Percentiles rank a stretch among this genome's conserved stretches.
Conservation (phyloP, 257 asterid genomes). For the Ophiorrhiza pumila region DNA sequence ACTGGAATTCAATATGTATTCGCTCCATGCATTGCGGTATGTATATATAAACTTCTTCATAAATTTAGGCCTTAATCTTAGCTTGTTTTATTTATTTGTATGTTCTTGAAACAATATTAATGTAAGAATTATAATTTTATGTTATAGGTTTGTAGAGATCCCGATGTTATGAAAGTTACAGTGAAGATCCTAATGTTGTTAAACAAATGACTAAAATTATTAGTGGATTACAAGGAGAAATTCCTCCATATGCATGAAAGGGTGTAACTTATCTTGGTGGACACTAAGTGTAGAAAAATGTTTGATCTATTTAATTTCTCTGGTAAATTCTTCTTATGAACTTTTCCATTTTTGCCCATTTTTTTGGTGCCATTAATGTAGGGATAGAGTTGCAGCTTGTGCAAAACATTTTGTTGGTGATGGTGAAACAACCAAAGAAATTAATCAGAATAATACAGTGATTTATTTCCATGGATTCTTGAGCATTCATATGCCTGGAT, state of each 20-base stretch:
- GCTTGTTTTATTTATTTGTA: no score
- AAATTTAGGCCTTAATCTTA: no score
- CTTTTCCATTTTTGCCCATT: no score
- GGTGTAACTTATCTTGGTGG: conserved; percentile 51
- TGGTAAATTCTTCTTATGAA: no score
- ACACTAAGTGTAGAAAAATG: conserved; percentile 30
- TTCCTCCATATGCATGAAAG: conserved; percentile 27
- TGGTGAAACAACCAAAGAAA: conserved; percentile 33
- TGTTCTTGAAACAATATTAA: no score
- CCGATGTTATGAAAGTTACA: conserved; percentile 61
- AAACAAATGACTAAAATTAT: conserved; percentile 50
- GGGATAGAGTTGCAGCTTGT: conserved; percentile 35
- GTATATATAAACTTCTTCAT: no score
- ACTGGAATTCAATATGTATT: conserved; percentile 41
- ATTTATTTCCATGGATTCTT: conserved; percentile 25
- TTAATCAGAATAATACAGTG: conserved; percentile 29
- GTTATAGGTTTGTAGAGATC: conserved; percentile 40
- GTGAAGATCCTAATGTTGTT: conserved; percentile 51
- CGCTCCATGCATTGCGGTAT: conserved; percentile 44
- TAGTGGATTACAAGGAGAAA: conserved; percentile 52
- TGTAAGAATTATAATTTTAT: no score
- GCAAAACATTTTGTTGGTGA: conserved; percentile 42
- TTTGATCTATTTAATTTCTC: not conserved
- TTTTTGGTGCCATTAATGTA: not conserved
- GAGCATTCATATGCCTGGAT: conserved; percentile 33